phyloP scores from a whole-genome alignment of 2,329 filamentous ascomycete species.

The Cladophialophora immunda region DNA sequence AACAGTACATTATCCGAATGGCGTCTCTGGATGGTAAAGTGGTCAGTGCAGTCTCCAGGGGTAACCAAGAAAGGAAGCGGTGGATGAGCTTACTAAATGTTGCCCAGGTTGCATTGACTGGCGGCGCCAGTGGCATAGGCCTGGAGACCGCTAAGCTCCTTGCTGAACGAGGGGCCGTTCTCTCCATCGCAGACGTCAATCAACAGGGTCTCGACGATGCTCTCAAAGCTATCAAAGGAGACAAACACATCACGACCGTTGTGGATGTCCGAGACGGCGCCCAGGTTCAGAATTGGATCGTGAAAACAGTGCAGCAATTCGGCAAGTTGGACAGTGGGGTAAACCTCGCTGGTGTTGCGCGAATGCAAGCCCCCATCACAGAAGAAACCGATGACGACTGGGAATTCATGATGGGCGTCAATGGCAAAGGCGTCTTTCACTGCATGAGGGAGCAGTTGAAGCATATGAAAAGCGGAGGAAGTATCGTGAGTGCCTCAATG shows the following conservation, averaged over 20 bases:
- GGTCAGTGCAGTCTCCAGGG: background rate
- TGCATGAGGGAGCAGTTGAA: slow-evolving; percentile 52
- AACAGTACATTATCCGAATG: background rate
- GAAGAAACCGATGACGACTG: slow-evolving; percentile 48
- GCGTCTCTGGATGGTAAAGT: background rate
- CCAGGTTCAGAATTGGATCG: slow-evolving; percentile 47
- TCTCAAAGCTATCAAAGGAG: slow-evolving; percentile 17
- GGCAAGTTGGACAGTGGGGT: slow-evolving; percentile 50
- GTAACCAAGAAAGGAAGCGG: background rate
- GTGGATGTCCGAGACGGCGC: slow-evolving; percentile 45
- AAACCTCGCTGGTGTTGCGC: slow-evolving; percentile 47
- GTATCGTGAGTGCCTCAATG: slow-evolving; percentile 45
- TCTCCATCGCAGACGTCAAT: slow-evolving; percentile 61
- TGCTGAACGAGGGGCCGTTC: slow-evolving; percentile 53
- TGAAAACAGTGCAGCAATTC: slow-evolving; percentile 45
- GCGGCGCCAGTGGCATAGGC: slow-evolving; percentile 58
- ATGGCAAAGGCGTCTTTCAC: slow-evolving; percentile 45
- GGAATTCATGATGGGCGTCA: slow-evolving; percentile 49
- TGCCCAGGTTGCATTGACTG: background rate
- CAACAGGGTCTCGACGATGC: slow-evolving; percentile 47
- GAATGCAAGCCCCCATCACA: slow-evolving; percentile 37
- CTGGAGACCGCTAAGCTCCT: slow-evolving; percentile 57
- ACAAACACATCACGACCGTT: slow-evolving; percentile 5
- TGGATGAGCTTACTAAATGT: background rate
- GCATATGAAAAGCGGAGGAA: slow-evolving; percentile 44